Evolutionary conservation across 805 yeast genomes (phyloP), one percentile per base, ranked within the genome.

Genomic region (Nakazawaea siamensis): DNA sequence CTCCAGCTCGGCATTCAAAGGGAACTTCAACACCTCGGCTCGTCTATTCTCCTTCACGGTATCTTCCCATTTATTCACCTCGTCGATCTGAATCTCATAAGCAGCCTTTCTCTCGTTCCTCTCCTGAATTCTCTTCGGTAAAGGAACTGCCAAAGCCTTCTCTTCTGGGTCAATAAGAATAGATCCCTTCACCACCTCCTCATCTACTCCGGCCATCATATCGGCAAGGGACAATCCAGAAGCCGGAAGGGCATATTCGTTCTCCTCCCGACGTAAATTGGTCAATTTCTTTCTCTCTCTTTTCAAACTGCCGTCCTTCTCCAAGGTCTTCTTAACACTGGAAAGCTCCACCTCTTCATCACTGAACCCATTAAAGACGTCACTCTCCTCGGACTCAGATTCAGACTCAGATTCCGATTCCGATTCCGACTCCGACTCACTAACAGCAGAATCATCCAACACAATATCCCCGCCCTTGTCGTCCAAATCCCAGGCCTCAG

Each of bases 401-500:
- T 50, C 56, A 3, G 45, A 43, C 18, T 42, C 45, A 4, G 42
- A 47, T 10, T 43, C 54, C 12, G 42, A 58, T 15, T 49, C 51
- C 23, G 7, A 7, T 8, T 20, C 23, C 10, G 10, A 8, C 21
- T 45, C 48, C 12, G 51, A 31, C 5, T 29, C 48, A n/a, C 31
- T 37, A 10, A 31, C 28, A 12, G 44, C 47, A n/a, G 46, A 53
- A 6, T 46, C 43, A 24, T 51, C 58, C 9, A 52, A 52, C 9
- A 48, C 60, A 11, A 54, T 50, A 31, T 51, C 51, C 8, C 44
- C 18, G 15, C 72, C 79, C 19, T 54, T 58, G 21, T 78, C 85
- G 52, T 84, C 92, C 57, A 75, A 56, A 50, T 82, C 96, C 95
- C 95, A 86, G 3, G 84, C 87, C 45, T 79, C 87, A n/a, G 94